These are phyloP conservation scores for Populus euphratica DNA, from an alignment of 345 rosid species.

Conservation along the genomic window DNA sequence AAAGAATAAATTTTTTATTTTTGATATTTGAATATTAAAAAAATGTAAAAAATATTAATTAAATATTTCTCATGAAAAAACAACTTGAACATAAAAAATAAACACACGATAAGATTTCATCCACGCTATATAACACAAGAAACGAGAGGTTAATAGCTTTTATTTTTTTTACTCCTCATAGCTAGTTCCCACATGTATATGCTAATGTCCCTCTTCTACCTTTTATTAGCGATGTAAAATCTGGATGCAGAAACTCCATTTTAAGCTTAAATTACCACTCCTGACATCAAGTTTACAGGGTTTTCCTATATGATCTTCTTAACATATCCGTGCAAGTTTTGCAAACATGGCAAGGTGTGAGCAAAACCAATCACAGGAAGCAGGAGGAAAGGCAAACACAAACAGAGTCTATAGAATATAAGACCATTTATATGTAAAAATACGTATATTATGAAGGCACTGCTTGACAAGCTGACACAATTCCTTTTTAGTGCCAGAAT, in stretches of 20 bases:
- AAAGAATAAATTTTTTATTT: too few relatives aligned
- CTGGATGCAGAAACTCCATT: background rate
- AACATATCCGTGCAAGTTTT: background rate
- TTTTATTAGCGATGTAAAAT: background rate
- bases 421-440: conserved; percentile 7
- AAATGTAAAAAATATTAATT: too few relatives aligned
- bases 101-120: background rate
- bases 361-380: background rate
- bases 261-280: background rate
- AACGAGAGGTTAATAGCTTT: background rate
- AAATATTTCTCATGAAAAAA: too few relatives aligned
- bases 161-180: background rate
- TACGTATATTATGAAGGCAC: background rate
- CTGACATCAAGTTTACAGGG: background rate
- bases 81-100: too few relatives aligned
- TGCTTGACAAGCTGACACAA: conserved; percentile 28
- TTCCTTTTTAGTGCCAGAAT: conserved; percentile 13
- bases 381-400: background rate
- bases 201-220: background rate
- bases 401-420: background rate
- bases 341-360: background rate
- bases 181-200: background rate
- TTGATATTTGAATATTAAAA: too few relatives aligned
- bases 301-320: background rate
- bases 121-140: background rate